phyloP scores from a whole-genome alignment of 2,329 filamentous ascomycete genomes.

The Fusarium agapanthi region DNA sequence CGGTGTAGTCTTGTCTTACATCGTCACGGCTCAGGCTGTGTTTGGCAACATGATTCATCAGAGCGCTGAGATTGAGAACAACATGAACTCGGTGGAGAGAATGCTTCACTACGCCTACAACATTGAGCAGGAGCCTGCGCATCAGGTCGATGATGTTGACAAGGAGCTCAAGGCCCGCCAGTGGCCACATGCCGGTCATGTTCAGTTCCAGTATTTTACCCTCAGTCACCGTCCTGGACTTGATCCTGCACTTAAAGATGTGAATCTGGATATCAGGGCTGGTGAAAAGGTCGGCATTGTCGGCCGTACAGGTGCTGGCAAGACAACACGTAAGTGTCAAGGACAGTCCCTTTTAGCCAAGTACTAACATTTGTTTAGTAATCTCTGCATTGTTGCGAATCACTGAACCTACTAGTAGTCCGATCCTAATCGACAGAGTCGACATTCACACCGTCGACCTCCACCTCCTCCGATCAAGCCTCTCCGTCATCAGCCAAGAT shows the following conservation, averaged over 20 bases:
- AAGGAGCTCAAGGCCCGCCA: neutral
- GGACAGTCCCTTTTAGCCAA: rapidly evolving
- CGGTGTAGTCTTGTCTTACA: constrained; percentile 21
- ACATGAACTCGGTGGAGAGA: constrained; percentile 95
- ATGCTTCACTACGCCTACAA: constrained; percentile 87
- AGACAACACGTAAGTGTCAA: constrained; percentile 4
- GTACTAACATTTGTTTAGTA: neutral
- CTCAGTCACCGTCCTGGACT: constrained; percentile 17
- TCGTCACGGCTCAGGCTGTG: constrained; percentile 51
- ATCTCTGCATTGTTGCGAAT: constrained; percentile 15
- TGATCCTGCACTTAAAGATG: constrained; percentile 8
- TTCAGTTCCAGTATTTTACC: constrained; percentile 17
- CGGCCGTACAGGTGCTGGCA: constrained; percentile 20
- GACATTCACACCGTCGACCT: constrained; percentile 23
- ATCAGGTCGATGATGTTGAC: neutral
- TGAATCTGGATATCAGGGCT: constrained; percentile 2
- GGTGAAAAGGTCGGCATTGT: constrained; percentile 21
- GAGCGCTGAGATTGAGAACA: constrained; percentile 70
- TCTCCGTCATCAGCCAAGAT: constrained; percentile 29
- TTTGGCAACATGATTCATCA: constrained; percentile 75
- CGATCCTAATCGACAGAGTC: constrained; percentile 15
- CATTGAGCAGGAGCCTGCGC: constrained; percentile 14
- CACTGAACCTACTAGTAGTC: constrained; percentile 15
- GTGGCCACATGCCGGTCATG: constrained; percentile 5
- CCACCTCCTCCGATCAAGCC: constrained; percentile 9